Conservation (phyloP, 257 asterid species). For the Nicotiana noctiflora region DNA sequence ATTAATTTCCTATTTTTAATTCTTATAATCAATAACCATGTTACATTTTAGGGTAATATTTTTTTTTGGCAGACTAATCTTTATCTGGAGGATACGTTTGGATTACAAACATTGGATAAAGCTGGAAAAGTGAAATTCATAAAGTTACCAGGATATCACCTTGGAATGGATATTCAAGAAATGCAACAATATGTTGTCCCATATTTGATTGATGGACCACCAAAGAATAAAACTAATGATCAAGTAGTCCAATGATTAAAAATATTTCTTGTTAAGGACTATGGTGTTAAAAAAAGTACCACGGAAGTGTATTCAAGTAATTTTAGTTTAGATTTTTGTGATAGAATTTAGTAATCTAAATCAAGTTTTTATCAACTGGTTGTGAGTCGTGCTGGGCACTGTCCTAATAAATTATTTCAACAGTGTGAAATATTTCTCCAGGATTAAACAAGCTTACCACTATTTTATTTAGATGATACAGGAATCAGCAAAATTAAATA, state of each 20-base stretch:
- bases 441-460: no score
- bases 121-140: slow-evolving; percentile 23
- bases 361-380: not conserved
- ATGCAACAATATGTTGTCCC: slow-evolving; percentile 17
- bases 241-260: no score
- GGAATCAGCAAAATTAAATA: no score
- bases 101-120: slow-evolving; percentile 22
- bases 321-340: not conserved
- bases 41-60: not conserved
- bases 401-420: no score
- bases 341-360: not conserved
- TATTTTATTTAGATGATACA: no score
- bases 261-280: not conserved
- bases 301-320: not conserved
- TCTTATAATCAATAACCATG: not conserved
- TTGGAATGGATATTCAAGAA: slow-evolving; percentile 13
- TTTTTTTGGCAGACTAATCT: slow-evolving; percentile 8
- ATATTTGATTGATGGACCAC: slow-evolving; percentile 12
- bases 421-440: no score
- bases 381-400: no score
- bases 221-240: not conserved
- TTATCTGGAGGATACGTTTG: slow-evolving; percentile 16
- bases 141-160: slow-evolving; percentile 16
- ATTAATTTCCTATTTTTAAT: not conserved
- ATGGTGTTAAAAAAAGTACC: not conserved